Evolutionary conservation across 176 grass and related monocot species (phyloP), one percentile per base, ranked within the genome.

Genomic region (Oryza coarctata): DNA sequence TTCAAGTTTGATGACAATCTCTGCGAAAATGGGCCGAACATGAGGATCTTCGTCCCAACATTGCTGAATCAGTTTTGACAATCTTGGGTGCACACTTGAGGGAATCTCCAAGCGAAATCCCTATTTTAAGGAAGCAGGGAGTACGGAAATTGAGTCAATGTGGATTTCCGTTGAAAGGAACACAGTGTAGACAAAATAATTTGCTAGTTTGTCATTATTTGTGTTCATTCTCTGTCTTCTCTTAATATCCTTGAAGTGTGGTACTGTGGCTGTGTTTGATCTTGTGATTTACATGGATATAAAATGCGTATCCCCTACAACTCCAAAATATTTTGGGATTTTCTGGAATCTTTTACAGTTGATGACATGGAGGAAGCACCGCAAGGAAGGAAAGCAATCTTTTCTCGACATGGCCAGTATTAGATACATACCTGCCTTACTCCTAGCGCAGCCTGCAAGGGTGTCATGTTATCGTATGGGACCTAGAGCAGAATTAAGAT

Each of bases 401-500:
- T 52, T 52, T 35, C 25, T 5, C 23, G 65, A 52, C 11, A 55
- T 72, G 50, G 14, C 20, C 20, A 41, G 36, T 38, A 73, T 23
- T 15, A n/a, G 61, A 29, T 29, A 43, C 45, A 35, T 80, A 98
- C 95, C 95, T 93, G 95, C 84, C 90, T 91, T 60, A 98, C 95
- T 79, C 92, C 92, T 87, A 98, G 49, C 63, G 92, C 95, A 55
- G 95, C 95, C 91, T 98, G 95, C 82, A 98, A 88, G 1, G 95
- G 95, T 36, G 95, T 94, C 86, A 98, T 75, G 77, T 82, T 80
- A 52, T 98, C 95, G 77, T 98, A 98, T 35, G 95, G 95, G 40
- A 93, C 86, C 95, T 89, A 86, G 18, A 68, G 64, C 58, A 71
- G 12, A 57, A 70, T 83, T 50, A 82, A 76, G 28, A 57, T 14